A percentile compares a stretch with the other conserved stretches of the same genome.
phyloP scores from a whole-genome alignment of 2,329 filamentous ascomycete species.

The Fulvia fulva region DNA sequence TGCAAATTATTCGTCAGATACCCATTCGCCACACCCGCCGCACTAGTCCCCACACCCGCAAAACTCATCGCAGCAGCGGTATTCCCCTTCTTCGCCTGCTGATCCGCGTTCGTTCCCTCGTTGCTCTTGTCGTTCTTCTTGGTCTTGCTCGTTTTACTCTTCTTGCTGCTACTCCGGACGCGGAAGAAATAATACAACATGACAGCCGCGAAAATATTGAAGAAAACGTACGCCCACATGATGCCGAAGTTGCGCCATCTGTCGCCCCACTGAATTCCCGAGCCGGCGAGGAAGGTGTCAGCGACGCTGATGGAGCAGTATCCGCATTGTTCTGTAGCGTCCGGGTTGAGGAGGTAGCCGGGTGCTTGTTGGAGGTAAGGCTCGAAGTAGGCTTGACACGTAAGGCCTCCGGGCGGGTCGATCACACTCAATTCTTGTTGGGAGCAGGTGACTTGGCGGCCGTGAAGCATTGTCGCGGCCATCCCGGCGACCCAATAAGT shows the following conservation, averaged over 20 bases:
- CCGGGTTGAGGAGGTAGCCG: constrained; percentile 43
- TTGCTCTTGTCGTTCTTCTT: neutral
- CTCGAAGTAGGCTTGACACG: constrained; percentile 44
- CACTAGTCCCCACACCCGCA: constrained; percentile 3
- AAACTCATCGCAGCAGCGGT: neutral
- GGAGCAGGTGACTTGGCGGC: constrained; percentile 47
- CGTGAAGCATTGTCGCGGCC: constrained; percentile 41
- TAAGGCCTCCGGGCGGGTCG: constrained; percentile 39
- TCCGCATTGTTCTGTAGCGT: constrained; percentile 44
- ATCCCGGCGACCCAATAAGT: constrained; percentile 56
- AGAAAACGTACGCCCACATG: constrained; percentile 50
- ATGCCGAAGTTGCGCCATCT: constrained; percentile 56
- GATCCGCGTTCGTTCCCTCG: neutral
- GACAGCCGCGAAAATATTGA: constrained; percentile 49
- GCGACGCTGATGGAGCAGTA: constrained; percentile 48
- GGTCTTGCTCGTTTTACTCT: constrained; percentile 39
- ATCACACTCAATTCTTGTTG: constrained; percentile 41
- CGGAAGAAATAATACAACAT: constrained; percentile 52
- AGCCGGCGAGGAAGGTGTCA: constrained; percentile 45
- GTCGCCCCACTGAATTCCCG: constrained; percentile 43
- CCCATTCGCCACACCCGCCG: constrained; percentile 3
- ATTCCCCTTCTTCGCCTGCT: constrained; percentile 1
- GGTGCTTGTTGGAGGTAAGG: constrained; percentile 37
- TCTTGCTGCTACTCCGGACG: constrained; percentile 49
- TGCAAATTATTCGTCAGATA: constrained; percentile 18